Percentiles rank a stretch among this genome's conserved stretches.
Conservation (phyloP, 495 filamentous ascomycete genomes). For the Talaromyces borbonicus region DNA sequence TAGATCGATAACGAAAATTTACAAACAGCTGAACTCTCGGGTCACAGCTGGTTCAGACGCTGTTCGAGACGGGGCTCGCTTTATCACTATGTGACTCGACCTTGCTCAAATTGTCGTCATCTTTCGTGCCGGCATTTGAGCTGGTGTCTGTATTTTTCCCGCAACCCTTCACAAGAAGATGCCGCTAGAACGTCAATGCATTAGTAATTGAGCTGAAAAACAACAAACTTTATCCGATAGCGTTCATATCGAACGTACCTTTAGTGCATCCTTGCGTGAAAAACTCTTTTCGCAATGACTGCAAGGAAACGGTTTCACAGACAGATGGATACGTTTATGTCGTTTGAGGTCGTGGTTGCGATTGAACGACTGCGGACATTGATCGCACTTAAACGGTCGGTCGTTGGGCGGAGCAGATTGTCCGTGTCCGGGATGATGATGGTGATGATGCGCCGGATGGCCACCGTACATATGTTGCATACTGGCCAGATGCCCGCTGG, state of each 20-base stretch:
- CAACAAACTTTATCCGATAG: constrained; percentile 8
- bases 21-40: neutral
- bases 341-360: constrained; percentile 94
- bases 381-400: constrained; percentile 88
- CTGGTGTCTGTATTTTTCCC: constrained; percentile 46
- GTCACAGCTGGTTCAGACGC: neutral
- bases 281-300: constrained; percentile 92
- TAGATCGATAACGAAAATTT: neutral
- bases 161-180: constrained; percentile 90
- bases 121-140: constrained; percentile 6
- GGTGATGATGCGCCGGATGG: constrained; percentile 32
- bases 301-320: constrained; percentile 93
- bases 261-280: constrained; percentile 90
- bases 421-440: no score
- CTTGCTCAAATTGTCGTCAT: constrained; percentile 7
- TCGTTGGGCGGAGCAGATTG: constrained; percentile 51
- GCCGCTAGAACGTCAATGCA: constrained; percentile 51
- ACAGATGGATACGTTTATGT: constrained; percentile 89
- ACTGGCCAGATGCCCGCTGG: constrained; percentile 46
- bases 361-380: constrained; percentile 90
- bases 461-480: constrained; percentile 46
- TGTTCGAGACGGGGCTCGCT: constrained; percentile 9
- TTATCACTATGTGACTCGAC: constrained; percentile 9
- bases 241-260: constrained; percentile 55
- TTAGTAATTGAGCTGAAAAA: constrained; percentile 8